These are phyloP conservation scores for Cladosporium sp. DNA, from an alignment of 2,329 filamentous ascomycete species.

Conservation along the genomic window DNA sequence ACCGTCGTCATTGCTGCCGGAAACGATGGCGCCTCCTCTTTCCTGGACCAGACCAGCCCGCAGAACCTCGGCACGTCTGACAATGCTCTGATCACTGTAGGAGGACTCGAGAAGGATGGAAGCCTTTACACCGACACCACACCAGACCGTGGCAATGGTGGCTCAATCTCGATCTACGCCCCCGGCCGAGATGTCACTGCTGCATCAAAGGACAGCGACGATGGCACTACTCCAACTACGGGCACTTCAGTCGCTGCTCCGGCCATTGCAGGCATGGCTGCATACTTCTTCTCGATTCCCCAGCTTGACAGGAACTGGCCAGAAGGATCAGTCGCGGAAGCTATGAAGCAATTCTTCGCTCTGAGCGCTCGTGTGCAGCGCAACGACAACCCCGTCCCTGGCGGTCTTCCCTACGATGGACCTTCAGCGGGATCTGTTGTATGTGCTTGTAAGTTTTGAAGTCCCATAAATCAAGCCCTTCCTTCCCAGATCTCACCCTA, in stretches of 20 bases:
- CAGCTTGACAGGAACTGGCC: conserved; percentile 5
- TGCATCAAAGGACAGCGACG: neutral
- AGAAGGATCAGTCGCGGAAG: neutral
- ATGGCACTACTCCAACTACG: neutral
- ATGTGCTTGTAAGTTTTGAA: neutral
- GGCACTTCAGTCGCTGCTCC: conserved; percentile 1
- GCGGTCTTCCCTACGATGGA: neutral
- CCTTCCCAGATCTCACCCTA: neutral
- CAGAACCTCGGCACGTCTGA: conserved; percentile 1
- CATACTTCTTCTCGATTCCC: conserved; percentile 2
- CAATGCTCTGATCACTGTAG: conserved; percentile 3
- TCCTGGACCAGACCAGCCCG: neutral
- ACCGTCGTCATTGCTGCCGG: neutral
- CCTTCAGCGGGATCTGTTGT: neutral
- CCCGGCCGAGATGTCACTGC: neutral
- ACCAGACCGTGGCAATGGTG: neutral
- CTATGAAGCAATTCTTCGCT: conserved; percentile 2
- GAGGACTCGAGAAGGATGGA: conserved; percentile 1
- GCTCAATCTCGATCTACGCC: neutral
- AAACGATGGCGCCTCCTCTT: neutral
- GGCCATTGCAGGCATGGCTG: conserved; percentile 1
- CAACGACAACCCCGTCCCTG: conserved; percentile 3
- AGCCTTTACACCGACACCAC: neutral
- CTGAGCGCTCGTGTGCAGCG: conserved; percentile 4
- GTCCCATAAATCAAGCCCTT: neutral